phyloP scores from a whole-genome alignment of 2,329 filamentous ascomycete genomes.

The Phaeophleospora eucalypticola region DNA sequence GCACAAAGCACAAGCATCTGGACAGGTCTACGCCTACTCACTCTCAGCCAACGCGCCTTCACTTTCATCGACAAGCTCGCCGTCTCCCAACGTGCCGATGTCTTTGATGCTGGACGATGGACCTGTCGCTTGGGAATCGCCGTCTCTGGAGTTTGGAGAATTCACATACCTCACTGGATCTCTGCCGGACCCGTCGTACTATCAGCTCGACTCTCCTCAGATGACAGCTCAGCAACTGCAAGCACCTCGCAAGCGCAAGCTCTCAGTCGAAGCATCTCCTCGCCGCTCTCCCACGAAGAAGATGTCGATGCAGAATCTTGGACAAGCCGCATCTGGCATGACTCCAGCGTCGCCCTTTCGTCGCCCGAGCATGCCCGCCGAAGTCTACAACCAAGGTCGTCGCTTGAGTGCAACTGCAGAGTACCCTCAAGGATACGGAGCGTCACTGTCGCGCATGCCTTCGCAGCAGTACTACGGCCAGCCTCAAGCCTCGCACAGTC shows the following conservation, averaged over 20 bases:
- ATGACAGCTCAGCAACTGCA: constrained; percentile 19
- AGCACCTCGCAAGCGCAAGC: constrained; percentile 53
- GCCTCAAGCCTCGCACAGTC: constrained; percentile 33
- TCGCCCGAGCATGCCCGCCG: constrained; percentile 34
- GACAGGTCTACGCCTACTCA: constrained; percentile 64
- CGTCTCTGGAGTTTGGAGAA: constrained; percentile 55
- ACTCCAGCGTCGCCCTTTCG: constrained; percentile 37
- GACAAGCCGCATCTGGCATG: constrained; percentile 16
- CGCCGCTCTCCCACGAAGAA: constrained; percentile 45
- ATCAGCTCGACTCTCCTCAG: constrained; percentile 29
- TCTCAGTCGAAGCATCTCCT: constrained; percentile 49
- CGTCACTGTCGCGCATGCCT: constrained; percentile 21
- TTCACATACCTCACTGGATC: constrained; percentile 53
- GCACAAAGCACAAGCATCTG: constrained; percentile 52
- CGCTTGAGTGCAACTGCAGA: constrained; percentile 37
- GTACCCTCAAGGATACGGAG: constrained; percentile 28
- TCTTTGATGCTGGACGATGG: constrained; percentile 56
- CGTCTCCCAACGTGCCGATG: constrained; percentile 55
- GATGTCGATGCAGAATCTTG: constrained; percentile 35
- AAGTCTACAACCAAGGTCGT: constrained; percentile 28
- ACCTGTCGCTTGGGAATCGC: constrained; percentile 27
- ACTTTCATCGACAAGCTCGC: constrained; percentile 54
- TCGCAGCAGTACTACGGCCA: constrained; percentile 29
- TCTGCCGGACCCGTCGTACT: constrained; percentile 17
- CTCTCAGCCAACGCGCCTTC: constrained; percentile 69